Evolutionary conservation across 1,284 basidiomycete species (phyloP).

Genomic region (Sporisorium iseilematis-ciliati): DNA sequence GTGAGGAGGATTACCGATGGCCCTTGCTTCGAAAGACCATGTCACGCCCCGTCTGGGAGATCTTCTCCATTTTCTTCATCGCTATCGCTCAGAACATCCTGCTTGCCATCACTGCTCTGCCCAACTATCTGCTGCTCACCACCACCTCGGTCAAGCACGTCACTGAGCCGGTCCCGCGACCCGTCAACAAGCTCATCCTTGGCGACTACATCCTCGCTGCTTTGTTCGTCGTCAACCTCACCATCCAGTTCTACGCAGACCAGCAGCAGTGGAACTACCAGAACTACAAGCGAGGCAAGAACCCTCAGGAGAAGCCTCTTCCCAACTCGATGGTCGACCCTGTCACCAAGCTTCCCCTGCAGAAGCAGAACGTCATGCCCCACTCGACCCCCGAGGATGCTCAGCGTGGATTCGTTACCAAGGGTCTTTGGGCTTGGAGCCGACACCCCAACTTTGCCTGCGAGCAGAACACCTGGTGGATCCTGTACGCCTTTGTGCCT

Average conservation of each 20-base stretch:
- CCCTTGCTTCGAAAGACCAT: constrained; percentile 79
- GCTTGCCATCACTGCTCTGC: constrained; percentile 74
- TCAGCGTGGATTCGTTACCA: constrained; percentile 84
- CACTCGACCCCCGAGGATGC: constrained; percentile 72
- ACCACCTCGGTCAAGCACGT: constrained; percentile 62
- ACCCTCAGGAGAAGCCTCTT: constrained; percentile 42
- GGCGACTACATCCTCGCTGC: constrained; percentile 79
- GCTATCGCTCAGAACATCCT: constrained; percentile 83
- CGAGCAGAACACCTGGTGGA: constrained; percentile 87
- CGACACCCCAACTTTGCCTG: constrained; percentile 92
- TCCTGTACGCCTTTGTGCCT: constrained; percentile 71
- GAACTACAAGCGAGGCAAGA: constrained; percentile 78
- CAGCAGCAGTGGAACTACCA: constrained; percentile 88
- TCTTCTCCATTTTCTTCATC: constrained; percentile 85
- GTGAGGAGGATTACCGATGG: constrained; percentile 94
- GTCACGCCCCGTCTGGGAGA: constrained; percentile 79
- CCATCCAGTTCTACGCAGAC: constrained; percentile 83
- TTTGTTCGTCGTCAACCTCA: constrained; percentile 76
- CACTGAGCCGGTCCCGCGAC: constrained; percentile 71
- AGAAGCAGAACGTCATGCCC: constrained; percentile 29
- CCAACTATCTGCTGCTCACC: constrained; percentile 75
- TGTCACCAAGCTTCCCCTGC: constrained; percentile 30
- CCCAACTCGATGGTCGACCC: constrained; percentile 31
- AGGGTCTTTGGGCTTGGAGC: constrained; percentile 85
- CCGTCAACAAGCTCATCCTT: constrained; percentile 72